phyloP scores from a whole-genome alignment of 805 yeast species.

The Suhomyces tanzawaensis region DNA sequence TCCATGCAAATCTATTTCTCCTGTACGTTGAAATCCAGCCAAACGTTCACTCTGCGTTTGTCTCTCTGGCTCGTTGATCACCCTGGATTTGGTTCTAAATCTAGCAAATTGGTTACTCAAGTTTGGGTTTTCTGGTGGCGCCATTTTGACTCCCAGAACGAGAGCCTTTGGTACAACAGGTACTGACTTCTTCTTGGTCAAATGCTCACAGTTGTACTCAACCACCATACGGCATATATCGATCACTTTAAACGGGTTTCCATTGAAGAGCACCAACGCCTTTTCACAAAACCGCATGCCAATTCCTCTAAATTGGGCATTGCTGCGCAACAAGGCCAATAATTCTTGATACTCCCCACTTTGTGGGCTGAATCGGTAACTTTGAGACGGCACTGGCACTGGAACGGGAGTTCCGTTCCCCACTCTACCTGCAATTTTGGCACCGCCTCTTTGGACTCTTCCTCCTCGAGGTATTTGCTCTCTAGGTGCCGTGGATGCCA shows the following conservation, averaged over 20 bases:
- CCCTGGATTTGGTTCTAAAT: not conserved
- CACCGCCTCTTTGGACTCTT: conserved; percentile 32
- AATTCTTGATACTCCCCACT: conserved; percentile 33
- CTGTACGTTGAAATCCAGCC: not conserved
- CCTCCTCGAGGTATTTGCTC: conserved; percentile 18
- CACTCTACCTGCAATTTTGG: not conserved
- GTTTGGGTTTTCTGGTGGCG: not conserved
- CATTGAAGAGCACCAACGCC: conserved; percentile 43
- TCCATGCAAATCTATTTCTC: conserved; percentile 56
- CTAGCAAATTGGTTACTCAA: not conserved
- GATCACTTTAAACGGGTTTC: conserved; percentile 40
- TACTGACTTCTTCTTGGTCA: conserved; percentile 16
- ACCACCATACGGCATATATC: conserved; percentile 30
- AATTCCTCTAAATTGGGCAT: conserved; percentile 32
- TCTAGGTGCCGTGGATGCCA: conserved; percentile 5
- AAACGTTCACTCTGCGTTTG: conserved; percentile 1
- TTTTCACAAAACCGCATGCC: conserved; percentile 38
- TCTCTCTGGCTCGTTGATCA: conserved; percentile 11
- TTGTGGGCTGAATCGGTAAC: conserved; percentile 16
- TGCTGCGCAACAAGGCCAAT: conserved; percentile 16
- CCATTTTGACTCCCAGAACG: not conserved
- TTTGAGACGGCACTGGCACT: too few relatives aligned
- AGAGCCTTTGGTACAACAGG: conserved; percentile 1
- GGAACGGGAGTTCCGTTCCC: not conserved
- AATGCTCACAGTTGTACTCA: conserved; percentile 25